Evolutionary conservation across 176 grass and related monocot species (phyloP), one percentile per base, ranked within the genome.

Genomic region (Paspalum vaginatum): DNA sequence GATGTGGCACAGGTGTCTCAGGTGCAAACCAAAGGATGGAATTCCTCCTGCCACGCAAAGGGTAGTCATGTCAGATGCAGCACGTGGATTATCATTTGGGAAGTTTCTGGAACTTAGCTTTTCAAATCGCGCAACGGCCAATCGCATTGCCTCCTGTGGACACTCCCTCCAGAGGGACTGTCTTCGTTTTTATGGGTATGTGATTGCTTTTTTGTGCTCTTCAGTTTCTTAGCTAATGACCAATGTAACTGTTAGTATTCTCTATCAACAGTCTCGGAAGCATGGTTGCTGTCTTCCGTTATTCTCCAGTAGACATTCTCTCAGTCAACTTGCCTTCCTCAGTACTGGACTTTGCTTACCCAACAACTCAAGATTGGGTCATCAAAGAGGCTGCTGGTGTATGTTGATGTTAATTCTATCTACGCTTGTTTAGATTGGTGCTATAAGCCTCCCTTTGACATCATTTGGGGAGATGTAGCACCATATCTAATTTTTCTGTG

Each of bases 91-190:
- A 48, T 99, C 96, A 81, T 99, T 99, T 76, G 96, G 96, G 53
- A 99, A 99, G 67, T 99, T 99, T 85, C 85, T 99, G 68, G 96
- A 99, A 83, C 92, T 99, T 65, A 95, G 96, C 78, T 99, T 99
- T 85, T 99, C 96, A 51, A 95, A 95, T 81, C 92, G 89, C 72
- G 79, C 90, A 22, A 99, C 92, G 57, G 96, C 96, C 21, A 98
- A 98, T 81, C 90, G 96, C 74, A 85, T 99, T 87, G 96, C 96
- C 46, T 79, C 46, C 58, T 99, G 96, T 59, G 96, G 96, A 71
- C 96, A 99, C 79, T 99, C 96, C 49, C 90, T 99, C 47, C 96
- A 99, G 68, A 95, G 90, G 86, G 96, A 99, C 51, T 99, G 96
- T 64, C 92, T 99, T 75, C 90, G 96, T 60, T 99, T 99, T 58